Evolutionary conservation across 2,329 filamentous ascomycete genomes (phyloP), one percentile per base, ranked within the genome.

Genomic region (Talaromyces sp.): DNA sequence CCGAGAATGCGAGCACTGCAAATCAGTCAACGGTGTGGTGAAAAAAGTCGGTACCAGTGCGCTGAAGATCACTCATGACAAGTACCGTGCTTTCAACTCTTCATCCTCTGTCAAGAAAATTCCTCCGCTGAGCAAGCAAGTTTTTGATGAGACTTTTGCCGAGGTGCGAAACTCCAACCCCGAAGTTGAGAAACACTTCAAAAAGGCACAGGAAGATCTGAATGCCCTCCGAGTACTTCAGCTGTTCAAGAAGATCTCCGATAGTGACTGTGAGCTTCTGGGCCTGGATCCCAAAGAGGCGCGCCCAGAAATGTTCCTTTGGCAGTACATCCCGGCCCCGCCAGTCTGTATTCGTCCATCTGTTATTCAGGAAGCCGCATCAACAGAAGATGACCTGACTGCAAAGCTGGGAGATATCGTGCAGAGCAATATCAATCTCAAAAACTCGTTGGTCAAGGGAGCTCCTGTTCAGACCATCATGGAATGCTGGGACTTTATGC

Each of bases 401-500:
- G 92, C 93, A 48, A 97, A 97, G 70, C 83, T 99, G n/a, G 89
- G 91, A 27, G 93, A 99, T 69, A 97, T 99, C 60, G 88, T 97
- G 9, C 90, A 95, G 65, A 90, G 95, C 58, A 96, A 92, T 67
- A 88, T 89, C 49, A 85, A 95, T 63, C 90, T 99, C 57, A 86
- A 89, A 45, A 88, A 90, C 19, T 90, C 91, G 0, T 74, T 97
- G 14, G 82, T 88, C 55, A 91, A 91, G 62, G 93, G 93, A 9
- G 89, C 92, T 13, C 86, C 91, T 0, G 82, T 99, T 2, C 85
- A 89, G 60, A 95, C 90, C 1, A 89, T 97, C 51, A 95, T 97
- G 86, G 94, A 99, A 70, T 91, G 96, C 65, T 99, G 94, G 94
- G 94, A 99, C 68, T 97, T 93, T 66, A 78, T 99, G 55, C 93